These are phyloP conservation scores for Eucalyptus polybractea DNA, from an alignment of 345 rosid genomes.

Conservation along the genomic window DNA sequence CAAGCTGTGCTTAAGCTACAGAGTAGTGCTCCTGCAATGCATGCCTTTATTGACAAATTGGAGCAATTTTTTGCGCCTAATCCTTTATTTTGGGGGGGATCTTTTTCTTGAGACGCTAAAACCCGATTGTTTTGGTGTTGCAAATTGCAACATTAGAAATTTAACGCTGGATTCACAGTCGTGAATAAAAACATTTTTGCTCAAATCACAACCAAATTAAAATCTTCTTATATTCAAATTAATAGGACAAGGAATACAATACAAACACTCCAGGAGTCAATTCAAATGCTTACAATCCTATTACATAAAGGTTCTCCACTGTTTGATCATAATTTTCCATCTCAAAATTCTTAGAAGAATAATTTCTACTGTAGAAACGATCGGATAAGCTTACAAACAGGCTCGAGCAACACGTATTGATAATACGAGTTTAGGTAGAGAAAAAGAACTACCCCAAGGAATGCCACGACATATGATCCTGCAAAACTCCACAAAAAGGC, in stretches of 20 bases:
- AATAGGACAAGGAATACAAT: not conserved
- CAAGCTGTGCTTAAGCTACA: no score
- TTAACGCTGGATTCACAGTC: fast-evolving
- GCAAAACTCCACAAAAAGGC: not conserved
- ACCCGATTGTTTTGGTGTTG: no score
- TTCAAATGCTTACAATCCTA: not conserved
- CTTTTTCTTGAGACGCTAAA: no score
- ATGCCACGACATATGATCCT: not conserved
- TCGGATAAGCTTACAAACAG: not conserved
- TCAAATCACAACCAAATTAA: not conserved
- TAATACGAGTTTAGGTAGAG: not conserved
- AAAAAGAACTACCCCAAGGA: not conserved
- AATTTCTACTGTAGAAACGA: not conserved
- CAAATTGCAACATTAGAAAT: no score
- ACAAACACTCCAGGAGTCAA: not conserved
- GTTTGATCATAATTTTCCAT: no score
- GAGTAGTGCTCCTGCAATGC: no score
- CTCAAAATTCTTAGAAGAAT: not conserved
- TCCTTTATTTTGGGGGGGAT: no score
- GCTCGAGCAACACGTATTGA: fast-evolving
- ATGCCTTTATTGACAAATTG: no score
- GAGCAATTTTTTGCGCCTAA: fast-evolving
- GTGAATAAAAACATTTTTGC: not conserved
- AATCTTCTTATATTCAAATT: no score
- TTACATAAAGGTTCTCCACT: not conserved